Percentiles rank a stretch among this genome's conserved stretches.
Conservation (phyloP, 345 rosid species). For the Populus simonii region DNA sequence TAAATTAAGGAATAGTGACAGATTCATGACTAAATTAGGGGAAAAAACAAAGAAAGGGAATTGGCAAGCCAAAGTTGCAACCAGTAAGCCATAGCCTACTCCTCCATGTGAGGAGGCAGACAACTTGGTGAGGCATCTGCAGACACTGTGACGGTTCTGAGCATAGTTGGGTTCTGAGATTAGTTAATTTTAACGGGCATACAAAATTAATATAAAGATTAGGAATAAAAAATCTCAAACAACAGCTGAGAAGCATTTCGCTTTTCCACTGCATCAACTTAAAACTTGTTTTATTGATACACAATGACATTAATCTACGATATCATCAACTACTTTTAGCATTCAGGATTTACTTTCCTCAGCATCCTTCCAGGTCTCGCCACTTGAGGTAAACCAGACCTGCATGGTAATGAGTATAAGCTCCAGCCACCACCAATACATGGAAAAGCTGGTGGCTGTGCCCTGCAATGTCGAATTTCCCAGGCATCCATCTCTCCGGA, state of each 20-base stretch:
- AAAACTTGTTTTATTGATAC: neutral
- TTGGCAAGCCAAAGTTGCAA: too few species aligned
- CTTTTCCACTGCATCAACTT: neutral
- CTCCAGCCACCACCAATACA: conserved; percentile 83
- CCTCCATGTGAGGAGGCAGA: too few species aligned
- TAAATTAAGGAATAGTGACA: too few species aligned
- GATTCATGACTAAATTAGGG: too few species aligned
- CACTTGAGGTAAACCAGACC: conserved; percentile 84
- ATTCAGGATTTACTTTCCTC: neutral
- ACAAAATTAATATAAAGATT: too few species aligned
- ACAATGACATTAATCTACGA: neutral
- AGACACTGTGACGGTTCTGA: too few species aligned
- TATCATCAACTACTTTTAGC: neutral
- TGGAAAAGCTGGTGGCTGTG: conserved; percentile 97
- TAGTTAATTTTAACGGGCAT: too few species aligned
- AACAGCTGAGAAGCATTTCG: neutral
- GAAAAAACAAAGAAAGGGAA: too few species aligned
- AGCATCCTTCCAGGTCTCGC: conserved; percentile 82
- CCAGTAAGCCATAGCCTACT: too few species aligned
- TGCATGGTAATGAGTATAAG: conserved; percentile 77
- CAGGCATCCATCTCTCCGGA: conserved; percentile 95
- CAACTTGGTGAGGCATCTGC: too few species aligned
- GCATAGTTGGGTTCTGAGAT: too few species aligned
- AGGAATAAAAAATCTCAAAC: neutral
- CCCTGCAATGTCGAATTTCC: conserved; percentile 91